Base-by-base conservation (phyloP, 495 filamentous ascomycete species). In the Penicillium fimorum region DNA sequence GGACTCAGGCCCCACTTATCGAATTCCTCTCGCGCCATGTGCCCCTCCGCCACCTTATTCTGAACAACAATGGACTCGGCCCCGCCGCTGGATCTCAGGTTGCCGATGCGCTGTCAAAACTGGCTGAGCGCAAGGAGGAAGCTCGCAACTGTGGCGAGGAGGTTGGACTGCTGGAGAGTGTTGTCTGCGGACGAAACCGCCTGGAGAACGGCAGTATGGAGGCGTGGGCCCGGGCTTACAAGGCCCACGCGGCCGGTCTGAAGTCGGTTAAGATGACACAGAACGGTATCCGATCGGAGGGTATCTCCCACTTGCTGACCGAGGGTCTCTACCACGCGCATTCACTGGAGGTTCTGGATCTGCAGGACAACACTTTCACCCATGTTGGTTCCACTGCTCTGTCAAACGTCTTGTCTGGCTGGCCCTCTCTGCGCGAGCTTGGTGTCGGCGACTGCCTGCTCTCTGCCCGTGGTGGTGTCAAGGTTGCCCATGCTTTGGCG, bases 281-380 rank as follows among this genome's bases (percentile, higher is more conserved):
- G 72, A 97, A 98, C 71, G 94, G 95, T 46, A 98, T 98, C 58
- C 83, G 94, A 32, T 90, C 93, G 66, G 91, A 97, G 73, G 94
- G 94, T 56, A 91, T 96, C 63, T 83, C 84, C 50, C 76, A 83
- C 58, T 73, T 98, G 45, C 66, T 98, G 47, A 83, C 81, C 56
- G 78, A 91, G 45, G 94, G 94, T 57, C 78, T 98, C 40, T 76
- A 80, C 49, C 79, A 87, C 58, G 82, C 87, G 32, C 76, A 66
- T 20, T 73, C 74, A 33, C 78, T 98, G 35, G 71, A 84, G 68
- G 80, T 90, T 42, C 70, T 97, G 35, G 94, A 98, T 79, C 72
- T 98, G 61, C 92, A 98, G 74, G 94, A 98, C 69, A 98, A 98
- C 72, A 97, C 94, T 11, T 97, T 97, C 67, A 97, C 95, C 8